Conservation (phyloP, 2,329 filamentous ascomycete genomes). For the Dactylonectria estremocensis region DNA sequence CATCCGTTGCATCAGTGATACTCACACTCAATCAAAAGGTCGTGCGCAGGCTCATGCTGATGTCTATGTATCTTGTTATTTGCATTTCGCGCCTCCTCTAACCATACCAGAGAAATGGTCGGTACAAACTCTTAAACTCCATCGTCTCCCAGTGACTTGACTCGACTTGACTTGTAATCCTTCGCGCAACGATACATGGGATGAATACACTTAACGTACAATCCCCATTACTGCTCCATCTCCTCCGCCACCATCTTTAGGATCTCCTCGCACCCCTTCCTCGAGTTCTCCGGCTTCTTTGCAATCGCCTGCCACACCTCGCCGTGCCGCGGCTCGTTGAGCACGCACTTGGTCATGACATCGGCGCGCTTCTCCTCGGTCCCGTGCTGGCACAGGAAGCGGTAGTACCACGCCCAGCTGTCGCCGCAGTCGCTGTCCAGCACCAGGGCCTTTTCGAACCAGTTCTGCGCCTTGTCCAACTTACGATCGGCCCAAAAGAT, state of each 20-base stretch:
- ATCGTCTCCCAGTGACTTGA: conserved; percentile 13
- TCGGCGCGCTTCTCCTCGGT: conserved; percentile 93
- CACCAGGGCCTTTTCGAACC: conserved; percentile 97
- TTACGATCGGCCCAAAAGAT: conserved; percentile 97
- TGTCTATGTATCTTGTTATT: conserved; percentile 8
- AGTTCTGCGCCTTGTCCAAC: conserved; percentile 93
- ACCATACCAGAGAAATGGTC: not conserved
- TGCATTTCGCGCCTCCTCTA: conserved; percentile 24
- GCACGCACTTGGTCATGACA: conserved; percentile 83
- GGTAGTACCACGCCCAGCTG: conserved; percentile 98
- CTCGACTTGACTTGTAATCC: conserved; percentile 12
- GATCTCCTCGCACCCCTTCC: conserved; percentile 83
- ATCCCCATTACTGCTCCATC: conserved; percentile 48
- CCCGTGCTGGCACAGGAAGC: conserved; percentile 92
- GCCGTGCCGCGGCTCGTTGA: conserved; percentile 91
- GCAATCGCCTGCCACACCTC: conserved; percentile 90
- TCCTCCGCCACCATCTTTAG: conserved; percentile 80
- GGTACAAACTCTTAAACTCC: conserved; percentile 26
- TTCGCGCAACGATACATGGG: conserved; percentile 11
- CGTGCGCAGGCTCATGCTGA: not conserved
- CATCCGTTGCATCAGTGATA: not conserved
- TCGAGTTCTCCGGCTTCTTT: conserved; percentile 88
- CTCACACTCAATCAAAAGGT: too few relatives aligned
- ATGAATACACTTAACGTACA: conserved; percentile 8
- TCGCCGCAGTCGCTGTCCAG: conserved; percentile 91